Evolutionary conservation across 2,329 filamentous ascomycete species (phyloP).

Genomic region (Cytospora piceae): DNA sequence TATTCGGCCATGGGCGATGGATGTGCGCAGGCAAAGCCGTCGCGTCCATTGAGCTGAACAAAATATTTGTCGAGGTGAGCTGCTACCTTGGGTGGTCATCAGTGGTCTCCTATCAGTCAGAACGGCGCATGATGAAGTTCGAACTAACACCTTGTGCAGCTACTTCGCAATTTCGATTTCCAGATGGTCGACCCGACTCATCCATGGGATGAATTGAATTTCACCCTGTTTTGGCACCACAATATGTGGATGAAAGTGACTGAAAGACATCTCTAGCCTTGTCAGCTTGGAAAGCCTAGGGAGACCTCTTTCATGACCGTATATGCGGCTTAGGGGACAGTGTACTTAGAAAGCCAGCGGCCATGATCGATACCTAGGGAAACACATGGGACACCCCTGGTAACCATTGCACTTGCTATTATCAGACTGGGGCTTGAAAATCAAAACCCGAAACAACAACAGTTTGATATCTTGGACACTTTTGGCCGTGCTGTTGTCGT

Average conservation of each 20-base stretch:
- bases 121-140: background rate
- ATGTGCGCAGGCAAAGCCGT: slow-evolving; percentile 21
- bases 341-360: no score
- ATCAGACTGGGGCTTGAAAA: no score
- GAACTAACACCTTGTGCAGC: background rate
- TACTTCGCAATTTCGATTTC: background rate
- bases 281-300: background rate
- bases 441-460: no score
- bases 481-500: no score
- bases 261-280: background rate
- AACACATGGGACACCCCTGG: no score
- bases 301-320: background rate
- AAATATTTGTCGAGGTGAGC: slow-evolving; percentile 42
- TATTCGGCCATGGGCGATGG: slow-evolving; percentile 51
- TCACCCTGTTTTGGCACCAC: background rate
- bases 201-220: background rate
- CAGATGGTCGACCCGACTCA: background rate
- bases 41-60: slow-evolving; percentile 20
- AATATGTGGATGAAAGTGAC: background rate
- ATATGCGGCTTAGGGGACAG: no score
- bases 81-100: background rate
- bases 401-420: no score
- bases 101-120: background rate
- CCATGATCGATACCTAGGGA: no score
- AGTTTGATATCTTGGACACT: no score